Percentiles rank a stretch among this genome's conserved stretches.
These are phyloP conservation scores for Ceratobasidium sp. DNA, from an alignment of 1,284 basidiomycete species.

Conservation along the genomic window DNA sequence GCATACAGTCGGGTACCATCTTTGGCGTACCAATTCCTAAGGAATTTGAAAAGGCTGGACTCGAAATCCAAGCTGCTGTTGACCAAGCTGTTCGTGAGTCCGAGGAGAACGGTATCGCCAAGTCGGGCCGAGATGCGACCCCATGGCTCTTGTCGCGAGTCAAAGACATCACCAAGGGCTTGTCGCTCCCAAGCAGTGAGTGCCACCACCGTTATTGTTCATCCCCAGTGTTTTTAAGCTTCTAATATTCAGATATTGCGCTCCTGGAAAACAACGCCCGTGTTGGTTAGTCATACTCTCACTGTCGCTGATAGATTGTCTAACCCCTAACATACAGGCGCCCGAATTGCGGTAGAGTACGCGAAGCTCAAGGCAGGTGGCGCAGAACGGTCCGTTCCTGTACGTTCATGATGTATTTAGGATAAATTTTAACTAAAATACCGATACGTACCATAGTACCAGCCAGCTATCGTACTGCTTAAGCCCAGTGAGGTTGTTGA, in stretches of 20 bases:
- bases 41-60: slow-evolving; percentile 71
- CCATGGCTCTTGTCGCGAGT: slow-evolving; percentile 93
- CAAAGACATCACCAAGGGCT: slow-evolving; percentile 78
- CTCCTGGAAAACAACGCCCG: slow-evolving; percentile 91
- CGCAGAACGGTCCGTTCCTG: not conserved
- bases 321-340: slow-evolving; percentile 57
- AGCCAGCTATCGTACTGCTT: not conserved
- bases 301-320: slow-evolving; percentile 15
- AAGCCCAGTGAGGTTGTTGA: not conserved
- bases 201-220: slow-evolving; percentile 44
- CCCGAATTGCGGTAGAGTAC: slow-evolving; percentile 82
- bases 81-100: slow-evolving; percentile 87
- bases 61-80: slow-evolving; percentile 77
- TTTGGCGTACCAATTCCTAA: slow-evolving; percentile 92
- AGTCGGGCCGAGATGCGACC: slow-evolving; percentile 88
- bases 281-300: slow-evolving; percentile 63
- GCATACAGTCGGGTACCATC: slow-evolving; percentile 74
- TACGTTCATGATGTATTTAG: slow-evolving; percentile 38
- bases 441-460: slow-evolving; percentile 17
- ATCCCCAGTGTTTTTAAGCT: slow-evolving; percentile 25
- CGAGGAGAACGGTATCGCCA: slow-evolving; percentile 79
- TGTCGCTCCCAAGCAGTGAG: slow-evolving; percentile 74
- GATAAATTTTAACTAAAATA: not conserved
- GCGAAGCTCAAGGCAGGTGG: slow-evolving; percentile 55
- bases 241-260: slow-evolving; percentile 69